Evolutionary conservation across 306 rosid species (phyloP).

Genomic region (Lathyrus sativus): DNA sequence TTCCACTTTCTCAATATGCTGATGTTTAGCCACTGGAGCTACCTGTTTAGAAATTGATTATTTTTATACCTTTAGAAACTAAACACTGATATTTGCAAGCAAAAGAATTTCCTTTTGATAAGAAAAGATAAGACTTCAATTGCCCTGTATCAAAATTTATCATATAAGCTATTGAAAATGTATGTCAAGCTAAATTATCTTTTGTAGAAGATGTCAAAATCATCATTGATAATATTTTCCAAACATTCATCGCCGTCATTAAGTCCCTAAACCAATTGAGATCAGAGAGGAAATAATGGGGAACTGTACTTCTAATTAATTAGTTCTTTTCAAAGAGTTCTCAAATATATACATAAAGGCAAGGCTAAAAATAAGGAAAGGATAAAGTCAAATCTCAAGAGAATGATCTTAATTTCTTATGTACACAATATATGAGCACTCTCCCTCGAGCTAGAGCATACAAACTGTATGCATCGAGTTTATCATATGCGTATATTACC

Average conservation of each 20-base stretch:
- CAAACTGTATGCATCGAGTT: background rate
- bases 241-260: slow-evolving; percentile 1
- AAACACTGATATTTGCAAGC: slow-evolving; percentile 10
- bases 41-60: slow-evolving; percentile 50
- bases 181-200: background rate
- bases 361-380: background rate
- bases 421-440: background rate
- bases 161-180: slow-evolving; percentile 20
- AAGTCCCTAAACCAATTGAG: background rate
- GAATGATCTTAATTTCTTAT: background rate
- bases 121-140: slow-evolving; percentile 16
- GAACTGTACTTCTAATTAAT: background rate
- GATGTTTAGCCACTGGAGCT: slow-evolving; percentile 60
- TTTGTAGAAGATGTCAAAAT: slow-evolving; percentile 13
- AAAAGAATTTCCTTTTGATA: background rate
- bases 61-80: slow-evolving; percentile 17
- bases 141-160: slow-evolving; percentile 21
- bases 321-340: background rate
- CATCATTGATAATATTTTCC: slow-evolving; percentile 5
- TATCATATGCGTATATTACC: background rate
- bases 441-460: background rate
- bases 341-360: background rate
- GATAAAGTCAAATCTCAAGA: background rate
- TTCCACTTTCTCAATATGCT: slow-evolving; percentile 66
- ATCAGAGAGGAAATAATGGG: background rate